Percentiles rank a stretch among this genome's conserved stretches.
phyloP scores from a whole-genome alignment of 78 protist species.

The Dictyostelium brefeldianum region DNA sequence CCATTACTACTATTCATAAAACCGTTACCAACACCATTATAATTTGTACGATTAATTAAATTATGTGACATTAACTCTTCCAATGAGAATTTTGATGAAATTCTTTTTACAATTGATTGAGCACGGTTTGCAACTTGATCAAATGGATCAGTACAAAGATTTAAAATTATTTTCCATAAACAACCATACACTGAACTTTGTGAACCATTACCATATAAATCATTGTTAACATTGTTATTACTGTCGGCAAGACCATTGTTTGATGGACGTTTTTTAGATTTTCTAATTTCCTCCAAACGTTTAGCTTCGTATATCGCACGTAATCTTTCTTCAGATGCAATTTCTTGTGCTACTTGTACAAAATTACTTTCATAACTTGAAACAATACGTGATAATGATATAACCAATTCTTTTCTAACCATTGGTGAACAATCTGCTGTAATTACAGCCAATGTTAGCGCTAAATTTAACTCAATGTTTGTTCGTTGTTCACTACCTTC shows the following conservation, averaged over 20 bases:
- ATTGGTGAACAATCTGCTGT: conserved; percentile 86
- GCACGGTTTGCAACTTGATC: conserved; percentile 60
- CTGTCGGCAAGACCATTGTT: background rate
- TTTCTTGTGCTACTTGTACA: conserved; percentile 70
- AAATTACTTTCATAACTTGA: conserved; percentile 66
- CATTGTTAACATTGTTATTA: background rate
- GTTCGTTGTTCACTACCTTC: conserved; percentile 73
- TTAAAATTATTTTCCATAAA: conserved; percentile 79
- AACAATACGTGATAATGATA: conserved; percentile 64
- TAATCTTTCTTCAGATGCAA: conserved; percentile 58
- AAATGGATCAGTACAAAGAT: conserved; percentile 75
- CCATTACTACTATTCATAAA: conserved; percentile 11
- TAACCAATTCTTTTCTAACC: conserved; percentile 86
- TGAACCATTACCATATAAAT: conserved; percentile 10
- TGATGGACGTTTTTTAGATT: conserved; percentile 19
- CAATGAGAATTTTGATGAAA: conserved; percentile 17
- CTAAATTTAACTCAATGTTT: conserved; percentile 73
- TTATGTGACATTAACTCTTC: conserved; percentile 51
- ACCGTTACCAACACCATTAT: background rate
- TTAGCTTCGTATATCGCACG: conserved; percentile 44
- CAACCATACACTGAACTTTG: conserved; percentile 62
- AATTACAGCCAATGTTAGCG: conserved; percentile 60
- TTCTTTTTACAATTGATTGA: conserved; percentile 56
- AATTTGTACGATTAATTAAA: background rate
- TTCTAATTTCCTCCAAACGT: conserved; percentile 48